Conservation (phyloP, 352 stramenopile species). For the Phytophthora fragariae region DNA sequence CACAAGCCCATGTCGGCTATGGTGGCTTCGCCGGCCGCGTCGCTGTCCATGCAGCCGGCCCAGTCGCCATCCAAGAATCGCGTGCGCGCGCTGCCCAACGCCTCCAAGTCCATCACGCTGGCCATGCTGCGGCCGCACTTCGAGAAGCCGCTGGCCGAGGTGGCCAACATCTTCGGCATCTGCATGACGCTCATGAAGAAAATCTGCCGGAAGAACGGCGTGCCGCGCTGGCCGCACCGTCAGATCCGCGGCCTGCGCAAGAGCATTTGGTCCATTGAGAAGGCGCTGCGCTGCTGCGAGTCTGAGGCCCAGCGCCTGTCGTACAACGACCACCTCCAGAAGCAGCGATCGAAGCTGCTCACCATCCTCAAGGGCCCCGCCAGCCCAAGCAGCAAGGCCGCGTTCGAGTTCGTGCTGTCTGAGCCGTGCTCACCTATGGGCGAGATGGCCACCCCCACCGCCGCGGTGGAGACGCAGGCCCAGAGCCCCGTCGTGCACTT, state of each 20-base stretch:
- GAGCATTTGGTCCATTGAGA: conserved; percentile 87
- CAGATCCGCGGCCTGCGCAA: conserved; percentile 87
- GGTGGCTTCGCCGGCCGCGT: conserved; percentile 41
- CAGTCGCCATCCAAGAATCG: conserved; percentile 69
- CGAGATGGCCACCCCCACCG: conserved; percentile 47
- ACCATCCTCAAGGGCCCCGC: conserved; percentile 72
- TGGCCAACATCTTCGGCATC: conserved; percentile 79
- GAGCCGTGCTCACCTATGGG: conserved; percentile 68
- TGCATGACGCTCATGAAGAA: conserved; percentile 90
- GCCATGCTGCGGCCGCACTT: conserved; percentile 78
- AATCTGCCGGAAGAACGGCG: conserved; percentile 83
- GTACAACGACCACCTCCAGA: conserved; percentile 79
- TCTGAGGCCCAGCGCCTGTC: conserved; percentile 68
- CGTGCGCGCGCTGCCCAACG: conserved; percentile 73
- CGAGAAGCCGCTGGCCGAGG: conserved; percentile 77
- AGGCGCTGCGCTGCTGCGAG: conserved; percentile 71
- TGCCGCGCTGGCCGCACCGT: conserved; percentile 79
- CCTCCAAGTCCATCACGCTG: conserved; percentile 83
- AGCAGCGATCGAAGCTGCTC: conserved; percentile 74
- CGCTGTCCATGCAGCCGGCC: conserved; percentile 21
- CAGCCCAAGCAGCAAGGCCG: conserved; percentile 51
- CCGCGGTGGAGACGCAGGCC: conserved; percentile 4
- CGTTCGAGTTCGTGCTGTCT: conserved; percentile 70
- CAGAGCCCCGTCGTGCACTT: conserved; percentile 21
- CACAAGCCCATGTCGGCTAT: conserved; percentile 21